A percentile compares a stretch with the other conserved stretches of the same genome.
These are phyloP conservation scores for Colletotrichum agaves DNA, from an alignment of 2,329 filamentous ascomycete genomes.

Conservation along the genomic window DNA sequence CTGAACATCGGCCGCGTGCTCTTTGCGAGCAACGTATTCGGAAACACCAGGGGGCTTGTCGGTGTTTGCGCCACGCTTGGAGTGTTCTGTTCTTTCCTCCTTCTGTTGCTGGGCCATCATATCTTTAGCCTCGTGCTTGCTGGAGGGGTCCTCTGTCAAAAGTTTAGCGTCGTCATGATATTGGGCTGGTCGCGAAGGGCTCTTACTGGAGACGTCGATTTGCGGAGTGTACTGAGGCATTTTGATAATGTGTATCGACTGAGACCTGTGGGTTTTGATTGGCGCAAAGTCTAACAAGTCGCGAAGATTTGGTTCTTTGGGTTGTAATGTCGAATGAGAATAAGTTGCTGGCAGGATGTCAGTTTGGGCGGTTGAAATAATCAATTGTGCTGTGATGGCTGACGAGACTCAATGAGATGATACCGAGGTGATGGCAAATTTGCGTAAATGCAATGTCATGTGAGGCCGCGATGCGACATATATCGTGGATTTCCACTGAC, in stretches of 20 bases:
- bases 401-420: too few species aligned
- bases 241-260: neutral
- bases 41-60: conserved; percentile 1
- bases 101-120: conserved; percentile 11
- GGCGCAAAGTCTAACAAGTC: neutral
- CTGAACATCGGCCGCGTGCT: conserved; percentile 19
- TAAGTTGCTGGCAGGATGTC: too few species aligned
- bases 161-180: neutral
- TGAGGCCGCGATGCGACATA: neutral
- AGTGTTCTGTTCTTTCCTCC: conserved; percentile 19
- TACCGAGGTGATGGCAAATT: neutral
- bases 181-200: too few species aligned
- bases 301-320: too few species aligned
- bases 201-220: conserved; percentile 18
- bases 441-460: conserved; percentile 1
- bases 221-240: conserved; percentile 25
- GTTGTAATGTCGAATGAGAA: too few species aligned
- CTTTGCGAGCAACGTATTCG: conserved; percentile 17
- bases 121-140: conserved; percentile 16
- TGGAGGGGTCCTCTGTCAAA: conserved; percentile 7
- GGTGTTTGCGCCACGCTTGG: conserved; percentile 25
- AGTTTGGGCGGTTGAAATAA: neutral
- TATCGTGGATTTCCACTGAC: conserved; percentile 14
- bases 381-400: neutral
- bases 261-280: too few species aligned